Percentiles rank a stretch among this genome's conserved stretches.
Conservation (phyloP, 768 basidiomycete species). For the Amanita subjunquillea region DNA sequence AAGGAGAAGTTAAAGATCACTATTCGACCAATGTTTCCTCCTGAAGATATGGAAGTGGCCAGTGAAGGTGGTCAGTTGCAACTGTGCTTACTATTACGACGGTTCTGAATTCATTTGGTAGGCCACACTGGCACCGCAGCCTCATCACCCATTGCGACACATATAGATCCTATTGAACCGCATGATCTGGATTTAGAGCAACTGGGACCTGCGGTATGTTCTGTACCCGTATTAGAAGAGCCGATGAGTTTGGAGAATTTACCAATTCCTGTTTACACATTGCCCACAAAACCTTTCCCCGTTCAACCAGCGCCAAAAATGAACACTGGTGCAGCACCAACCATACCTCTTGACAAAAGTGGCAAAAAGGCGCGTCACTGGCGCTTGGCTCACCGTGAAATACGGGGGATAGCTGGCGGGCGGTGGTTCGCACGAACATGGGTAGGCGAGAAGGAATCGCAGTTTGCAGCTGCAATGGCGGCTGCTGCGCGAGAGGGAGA, state of each 20-base stretch:
- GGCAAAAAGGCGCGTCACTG: conserved; percentile 57
- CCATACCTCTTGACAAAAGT: conserved; percentile 55
- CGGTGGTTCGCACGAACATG: conserved; percentile 74
- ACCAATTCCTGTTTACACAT: conserved; percentile 64
- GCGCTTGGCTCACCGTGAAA: conserved; percentile 66
- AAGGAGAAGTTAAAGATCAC: conserved; percentile 20
- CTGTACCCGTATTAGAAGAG: conserved; percentile 20
- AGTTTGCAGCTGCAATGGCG: conserved; percentile 34
- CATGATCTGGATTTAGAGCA: conserved; percentile 43
- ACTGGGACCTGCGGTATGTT: conserved; percentile 21
- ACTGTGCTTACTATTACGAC: not conserved
- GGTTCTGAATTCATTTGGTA: conserved; percentile 13
- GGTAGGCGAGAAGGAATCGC: conserved; percentile 79
- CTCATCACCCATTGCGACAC: conserved; percentile 54
- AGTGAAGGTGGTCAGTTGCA: conserved; percentile 45
- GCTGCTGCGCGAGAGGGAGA: conserved; percentile 24
- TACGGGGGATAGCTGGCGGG: conserved; percentile 75
- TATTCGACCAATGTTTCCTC: conserved; percentile 22
- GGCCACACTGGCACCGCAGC: conserved; percentile 64
- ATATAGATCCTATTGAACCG: conserved; percentile 22
- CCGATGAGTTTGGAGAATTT: conserved; percentile 46
- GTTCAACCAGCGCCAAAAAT: conserved; percentile 75
- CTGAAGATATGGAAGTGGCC: conserved; percentile 40
- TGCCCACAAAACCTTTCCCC: conserved; percentile 76
- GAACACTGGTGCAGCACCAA: conserved; percentile 59